A percentile compares a stretch with the other conserved stretches of the same genome.
Conservation (phyloP, 2,329 filamentous ascomycete species). For the Fusarium solani-melongenae region DNA sequence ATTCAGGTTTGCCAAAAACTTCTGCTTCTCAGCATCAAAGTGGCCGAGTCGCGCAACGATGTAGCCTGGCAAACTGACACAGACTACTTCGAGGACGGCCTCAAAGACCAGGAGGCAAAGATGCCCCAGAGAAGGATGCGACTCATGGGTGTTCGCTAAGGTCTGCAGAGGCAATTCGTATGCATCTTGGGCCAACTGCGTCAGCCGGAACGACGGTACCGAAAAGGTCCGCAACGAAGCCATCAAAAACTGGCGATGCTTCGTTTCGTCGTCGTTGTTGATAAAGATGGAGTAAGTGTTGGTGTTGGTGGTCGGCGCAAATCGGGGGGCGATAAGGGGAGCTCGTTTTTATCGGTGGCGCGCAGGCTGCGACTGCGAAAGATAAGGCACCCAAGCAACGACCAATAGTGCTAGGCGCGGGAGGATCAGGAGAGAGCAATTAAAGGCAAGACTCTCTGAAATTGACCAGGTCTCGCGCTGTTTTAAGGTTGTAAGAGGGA, state of each 20-base stretch:
- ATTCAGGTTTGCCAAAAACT: conserved; percentile 96
- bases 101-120: conserved; percentile 89
- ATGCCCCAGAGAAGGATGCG: conserved; percentile 74
- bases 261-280: conserved; percentile 11
- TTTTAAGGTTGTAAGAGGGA: conserved; percentile 1
- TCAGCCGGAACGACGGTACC: conserved; percentile 59
- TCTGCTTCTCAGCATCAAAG: conserved; percentile 96
- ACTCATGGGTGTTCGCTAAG: conserved; percentile 57
- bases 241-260: conserved; percentile 43
- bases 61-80: conserved; percentile 93
- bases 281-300: neutral
- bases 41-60: conserved; percentile 89
- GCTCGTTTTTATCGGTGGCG: conserved; percentile 19
- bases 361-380: conserved; percentile 1
- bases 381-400: conserved; percentile 15
- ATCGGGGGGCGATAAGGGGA: conserved; percentile 15
- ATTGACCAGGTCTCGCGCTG: conserved; percentile 13
- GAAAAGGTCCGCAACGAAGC: conserved; percentile 52
- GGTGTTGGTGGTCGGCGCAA: conserved; percentile 15
- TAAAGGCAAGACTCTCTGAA: conserved; percentile 3
- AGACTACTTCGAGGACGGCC: conserved; percentile 94
- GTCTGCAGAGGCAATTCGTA: conserved; percentile 57
- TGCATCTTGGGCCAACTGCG: conserved; percentile 50
- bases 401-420: neutral
- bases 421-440: neutral